Evolutionary conservation across 73 alveolate species (phyloP).

Genomic region (Diophrys sp.): DNA sequence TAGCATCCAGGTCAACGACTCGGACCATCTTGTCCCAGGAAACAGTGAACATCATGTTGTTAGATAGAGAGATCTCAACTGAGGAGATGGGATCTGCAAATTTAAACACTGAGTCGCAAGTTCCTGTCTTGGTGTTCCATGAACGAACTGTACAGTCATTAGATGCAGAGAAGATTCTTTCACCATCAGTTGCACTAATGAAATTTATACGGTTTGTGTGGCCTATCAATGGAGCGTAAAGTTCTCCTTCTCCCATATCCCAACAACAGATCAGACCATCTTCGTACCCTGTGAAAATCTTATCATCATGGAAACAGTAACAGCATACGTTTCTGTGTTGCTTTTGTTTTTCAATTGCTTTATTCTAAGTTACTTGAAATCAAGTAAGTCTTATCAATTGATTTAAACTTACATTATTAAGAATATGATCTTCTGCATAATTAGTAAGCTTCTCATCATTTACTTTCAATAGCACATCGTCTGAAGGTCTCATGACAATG

Average conservation of each 20-base stretch:
- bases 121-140: constrained; percentile 79
- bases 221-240: constrained; percentile 46
- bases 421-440: constrained; percentile 39
- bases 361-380: constrained; percentile 11
- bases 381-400: background rate
- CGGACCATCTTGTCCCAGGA: constrained; percentile 75
- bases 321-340: constrained; percentile 32
- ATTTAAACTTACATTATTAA: constrained; percentile 15
- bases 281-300: constrained; percentile 66
- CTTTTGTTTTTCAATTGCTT: constrained; percentile 20
- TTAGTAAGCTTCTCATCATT: constrained; percentile 22
- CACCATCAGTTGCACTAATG: constrained; percentile 59
- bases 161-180: constrained; percentile 77
- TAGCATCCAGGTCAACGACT: constrained; percentile 59
- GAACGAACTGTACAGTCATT: constrained; percentile 89
- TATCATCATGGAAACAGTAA: constrained; percentile 43
- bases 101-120: constrained; percentile 50
- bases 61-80: constrained; percentile 11
- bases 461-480: constrained; percentile 34
- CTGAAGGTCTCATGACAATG: constrained; percentile 31
- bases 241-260: constrained; percentile 64
- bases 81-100: constrained; percentile 72
- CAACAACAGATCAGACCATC: constrained; percentile 72
- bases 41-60: constrained; percentile 53
- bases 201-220: constrained; percentile 48